Conservation (phyloP, 1,139 yeast species). For the Diutina mesorugosa region DNA sequence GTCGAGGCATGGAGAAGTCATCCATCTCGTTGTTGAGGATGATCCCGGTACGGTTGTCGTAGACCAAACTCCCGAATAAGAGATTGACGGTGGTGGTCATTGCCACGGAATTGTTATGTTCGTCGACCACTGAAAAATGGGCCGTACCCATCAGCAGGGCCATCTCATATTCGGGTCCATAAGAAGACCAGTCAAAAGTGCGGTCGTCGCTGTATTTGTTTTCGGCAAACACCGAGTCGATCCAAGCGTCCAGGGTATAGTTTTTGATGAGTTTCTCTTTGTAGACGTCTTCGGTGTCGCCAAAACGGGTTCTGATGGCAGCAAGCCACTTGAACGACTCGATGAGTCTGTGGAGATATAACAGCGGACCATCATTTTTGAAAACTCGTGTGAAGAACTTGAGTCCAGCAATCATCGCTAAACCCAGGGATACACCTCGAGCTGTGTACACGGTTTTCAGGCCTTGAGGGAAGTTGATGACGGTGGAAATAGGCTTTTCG, state of each 20-base stretch:
- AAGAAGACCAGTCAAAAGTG: slow-evolving; percentile 61
- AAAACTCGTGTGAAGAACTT: slow-evolving; percentile 32
- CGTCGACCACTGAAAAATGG: slow-evolving; percentile 69
- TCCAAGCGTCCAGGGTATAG: slow-evolving; percentile 38
- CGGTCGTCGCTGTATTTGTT: slow-evolving; percentile 35
- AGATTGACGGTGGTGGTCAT: slow-evolving; percentile 88
- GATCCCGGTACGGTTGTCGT: slow-evolving; percentile 73
- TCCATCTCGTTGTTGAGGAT: slow-evolving; percentile 89
- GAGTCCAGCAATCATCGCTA: slow-evolving; percentile 68
- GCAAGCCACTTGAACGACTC: slow-evolving; percentile 95
- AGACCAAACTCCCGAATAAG: slow-evolving; percentile 69
- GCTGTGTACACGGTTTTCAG: slow-evolving; percentile 50
- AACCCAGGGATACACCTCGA: slow-evolving; percentile 75
- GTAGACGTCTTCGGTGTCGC: slow-evolving; percentile 33
- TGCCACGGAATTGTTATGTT: slow-evolving; percentile 60
- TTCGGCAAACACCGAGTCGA: slow-evolving; percentile 27
- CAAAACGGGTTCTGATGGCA: slow-evolving; percentile 69
- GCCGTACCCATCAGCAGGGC: slow-evolving; percentile 82
- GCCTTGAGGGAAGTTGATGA: slow-evolving; percentile 21
- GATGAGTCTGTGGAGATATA: slow-evolving; percentile 51
- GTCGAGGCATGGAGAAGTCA: slow-evolving; percentile 71
- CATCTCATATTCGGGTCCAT: slow-evolving; percentile 65
- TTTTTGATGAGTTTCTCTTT: slow-evolving; percentile 15
- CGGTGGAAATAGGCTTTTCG: slow-evolving; percentile 38
- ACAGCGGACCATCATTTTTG: slow-evolving; percentile 3